Base-by-base conservation (phyloP, 2,329 filamentous ascomycete species). In the Pestalotiopsis sp. region DNA sequence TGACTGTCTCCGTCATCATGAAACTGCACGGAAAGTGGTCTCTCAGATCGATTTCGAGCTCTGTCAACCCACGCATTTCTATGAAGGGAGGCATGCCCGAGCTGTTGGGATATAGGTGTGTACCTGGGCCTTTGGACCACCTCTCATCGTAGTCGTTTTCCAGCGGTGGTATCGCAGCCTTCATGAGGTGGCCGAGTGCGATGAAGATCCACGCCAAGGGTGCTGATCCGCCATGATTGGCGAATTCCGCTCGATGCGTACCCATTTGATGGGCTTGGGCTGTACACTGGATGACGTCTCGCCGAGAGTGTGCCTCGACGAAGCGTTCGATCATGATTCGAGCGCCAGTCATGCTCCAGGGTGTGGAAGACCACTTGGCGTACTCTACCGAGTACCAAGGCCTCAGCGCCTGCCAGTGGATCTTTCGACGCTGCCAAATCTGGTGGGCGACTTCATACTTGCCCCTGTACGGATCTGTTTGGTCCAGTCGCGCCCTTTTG, bases 351-450 rank as follows among this genome's bases (percentile, higher is more conserved):
- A 49, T 57, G 45, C 69, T 70, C 69, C 69, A 70, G 2, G 69
- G 69, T 14, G 61, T 68, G 4, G 62, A 17, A 3, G 41, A 56
- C 69, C 69, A 70, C 20, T 36, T 45, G 13, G 2, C 1, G 25
- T 68, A 70, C 58, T 70, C 57, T 7, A 38, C 62, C 25, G 41
- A 5, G 45, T 64, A 68, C 69, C 69, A 70, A 5, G 62, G 69
- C 7, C 69, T 63, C 7, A 49, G 23, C 11, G 20, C 1, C 5
- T 67, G 27, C 68, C 68, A 69, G 2, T 7, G 13, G 38, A 7
- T 9, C 14, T 27, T 52, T 7, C 66, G 52, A 39, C 52, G 49
- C 25, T 41, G 61, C 12, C 27, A 20, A 4, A 66, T 63, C 38
- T 20, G 38, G 13, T 45, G 65, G 6, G 36, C 27, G 7, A 41